These are phyloP conservation scores for Sclerotinia sclerotiorum DNA, from an alignment of 2,329 filamentous ascomycete genomes.

Conservation along the genomic window DNA sequence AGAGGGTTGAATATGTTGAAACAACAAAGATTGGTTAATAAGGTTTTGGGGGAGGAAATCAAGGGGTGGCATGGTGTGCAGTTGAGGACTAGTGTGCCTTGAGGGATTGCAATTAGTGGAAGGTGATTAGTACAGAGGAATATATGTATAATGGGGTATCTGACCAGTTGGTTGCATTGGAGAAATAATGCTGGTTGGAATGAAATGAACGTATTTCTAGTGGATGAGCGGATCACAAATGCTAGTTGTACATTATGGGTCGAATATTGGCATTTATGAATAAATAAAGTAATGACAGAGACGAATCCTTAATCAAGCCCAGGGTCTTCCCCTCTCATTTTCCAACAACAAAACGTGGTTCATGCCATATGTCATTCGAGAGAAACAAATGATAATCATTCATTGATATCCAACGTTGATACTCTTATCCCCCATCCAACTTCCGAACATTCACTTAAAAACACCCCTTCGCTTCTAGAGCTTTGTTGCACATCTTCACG, in stretches of 20 bases:
- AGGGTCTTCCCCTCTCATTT: background rate
- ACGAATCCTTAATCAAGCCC: background rate
- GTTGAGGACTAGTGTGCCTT: constrained; percentile 63
- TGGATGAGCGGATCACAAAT: background rate
- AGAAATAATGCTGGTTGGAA: background rate
- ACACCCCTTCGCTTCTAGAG: background rate
- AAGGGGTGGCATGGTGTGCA: constrained; percentile 83
- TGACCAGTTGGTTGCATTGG: background rate
- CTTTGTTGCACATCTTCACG: background rate
- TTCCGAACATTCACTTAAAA: background rate
- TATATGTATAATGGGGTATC: background rate
- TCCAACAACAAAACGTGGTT: background rate
- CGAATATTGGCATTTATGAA: background rate
- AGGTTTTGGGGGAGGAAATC: constrained; percentile 70
- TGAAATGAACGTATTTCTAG: no score
- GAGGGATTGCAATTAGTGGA: background rate
- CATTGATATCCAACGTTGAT: background rate
- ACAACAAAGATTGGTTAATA: constrained; percentile 80
- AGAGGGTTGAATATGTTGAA: constrained; percentile 70
- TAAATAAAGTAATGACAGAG: background rate
- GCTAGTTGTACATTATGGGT: background rate
- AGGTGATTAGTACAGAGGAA: no score
- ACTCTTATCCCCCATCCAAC: background rate
- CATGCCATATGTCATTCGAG: background rate
- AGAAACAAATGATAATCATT: background rate